Percentiles rank a stretch among this genome's conserved stretches.
phyloP scores from a whole-genome alignment of 768 basidiomycete species.

The Cyclocybe cylindracea region DNA sequence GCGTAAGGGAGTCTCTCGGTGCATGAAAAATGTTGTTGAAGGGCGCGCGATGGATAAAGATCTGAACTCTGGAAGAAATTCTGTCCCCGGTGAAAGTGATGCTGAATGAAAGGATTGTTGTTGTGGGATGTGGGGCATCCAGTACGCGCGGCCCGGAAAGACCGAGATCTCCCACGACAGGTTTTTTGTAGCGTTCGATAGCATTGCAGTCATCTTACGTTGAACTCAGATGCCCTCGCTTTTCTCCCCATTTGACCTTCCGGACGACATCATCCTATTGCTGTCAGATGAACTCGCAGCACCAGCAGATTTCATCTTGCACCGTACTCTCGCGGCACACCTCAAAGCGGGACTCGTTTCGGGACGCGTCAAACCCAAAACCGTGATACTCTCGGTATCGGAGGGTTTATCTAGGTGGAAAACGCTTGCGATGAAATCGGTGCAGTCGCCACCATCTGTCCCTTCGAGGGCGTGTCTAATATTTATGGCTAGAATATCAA shows the following conservation, averaged over 20 bases:
- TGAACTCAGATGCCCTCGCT: too few species aligned
- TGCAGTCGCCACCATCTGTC: conserved; percentile 32
- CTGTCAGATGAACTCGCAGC: conserved; percentile 72
- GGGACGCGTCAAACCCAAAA: conserved; percentile 26
- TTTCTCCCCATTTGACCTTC: conserved; percentile 55
- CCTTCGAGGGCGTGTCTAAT: background rate
- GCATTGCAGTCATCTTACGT: too few species aligned
- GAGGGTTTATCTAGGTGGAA: conserved; percentile 62
- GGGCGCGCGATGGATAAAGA: too few species aligned
- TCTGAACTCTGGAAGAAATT: too few species aligned
- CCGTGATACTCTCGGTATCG: conserved; percentile 59
- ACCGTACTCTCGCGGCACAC: conserved; percentile 50
- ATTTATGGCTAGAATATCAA: conserved; percentile 35
- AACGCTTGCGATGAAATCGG: conserved; percentile 62
- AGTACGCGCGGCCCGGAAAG: too few species aligned
- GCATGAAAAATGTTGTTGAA: too few species aligned
- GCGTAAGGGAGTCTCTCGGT: too few species aligned
- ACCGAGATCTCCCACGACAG: too few species aligned
- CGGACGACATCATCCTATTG: conserved; percentile 53
- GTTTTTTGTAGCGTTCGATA: too few species aligned
- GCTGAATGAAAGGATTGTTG: too few species aligned
- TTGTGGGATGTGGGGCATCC: too few species aligned
- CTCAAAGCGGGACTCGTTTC: conserved; percentile 38
- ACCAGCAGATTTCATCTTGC: conserved; percentile 74
- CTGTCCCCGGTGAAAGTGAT: too few species aligned